phyloP scores from a whole-genome alignment of 1,139 yeast genomes.

The Geotrichum cucujoidarum region DNA sequence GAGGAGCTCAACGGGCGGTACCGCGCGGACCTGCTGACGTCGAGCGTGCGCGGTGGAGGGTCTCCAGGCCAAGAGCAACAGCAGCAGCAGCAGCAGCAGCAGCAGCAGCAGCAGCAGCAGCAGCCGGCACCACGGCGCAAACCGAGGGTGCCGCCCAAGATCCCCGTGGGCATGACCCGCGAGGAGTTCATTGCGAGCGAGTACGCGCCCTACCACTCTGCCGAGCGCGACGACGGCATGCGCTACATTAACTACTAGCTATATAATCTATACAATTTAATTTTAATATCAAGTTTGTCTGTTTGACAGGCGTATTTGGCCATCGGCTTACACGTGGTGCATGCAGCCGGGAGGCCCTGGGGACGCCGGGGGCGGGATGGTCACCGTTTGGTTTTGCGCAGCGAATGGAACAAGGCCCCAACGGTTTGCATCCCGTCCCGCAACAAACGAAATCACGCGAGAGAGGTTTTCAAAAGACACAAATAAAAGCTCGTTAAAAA shows the following conservation, averaged over 20 bases:
- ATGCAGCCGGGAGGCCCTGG: too few species aligned
- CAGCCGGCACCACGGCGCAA: neutral
- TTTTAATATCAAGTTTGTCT: too few species aligned
- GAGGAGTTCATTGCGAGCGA: constrained; percentile 9
- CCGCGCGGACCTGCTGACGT: neutral
- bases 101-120: neutral
- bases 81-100: neutral
- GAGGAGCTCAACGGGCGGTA: constrained; percentile 5
- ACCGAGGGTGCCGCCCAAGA: constrained; percentile 7
- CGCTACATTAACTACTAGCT: neutral
- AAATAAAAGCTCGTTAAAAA: neutral
- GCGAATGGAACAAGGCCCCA: too few species aligned
- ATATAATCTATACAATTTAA: too few species aligned
- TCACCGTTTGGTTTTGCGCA: too few species aligned
- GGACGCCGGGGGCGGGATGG: too few species aligned
- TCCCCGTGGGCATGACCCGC: constrained; percentile 8
- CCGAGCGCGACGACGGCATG: constrained; percentile 1
- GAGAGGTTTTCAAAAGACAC: neutral
- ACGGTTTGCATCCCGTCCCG: too few species aligned
- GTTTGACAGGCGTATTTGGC: too few species aligned
- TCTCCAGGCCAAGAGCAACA: too few species aligned
- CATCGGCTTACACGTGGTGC: too few species aligned
- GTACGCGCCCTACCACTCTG: neutral
- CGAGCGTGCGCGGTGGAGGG: too few species aligned
- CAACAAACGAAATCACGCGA: too few species aligned